A percentile compares a stretch with the other conserved stretches of the same genome.
These are phyloP conservation scores for Circinella minor DNA, from an alignment of 371 early-diverging fungal genomes.

Conservation along the genomic window DNA sequence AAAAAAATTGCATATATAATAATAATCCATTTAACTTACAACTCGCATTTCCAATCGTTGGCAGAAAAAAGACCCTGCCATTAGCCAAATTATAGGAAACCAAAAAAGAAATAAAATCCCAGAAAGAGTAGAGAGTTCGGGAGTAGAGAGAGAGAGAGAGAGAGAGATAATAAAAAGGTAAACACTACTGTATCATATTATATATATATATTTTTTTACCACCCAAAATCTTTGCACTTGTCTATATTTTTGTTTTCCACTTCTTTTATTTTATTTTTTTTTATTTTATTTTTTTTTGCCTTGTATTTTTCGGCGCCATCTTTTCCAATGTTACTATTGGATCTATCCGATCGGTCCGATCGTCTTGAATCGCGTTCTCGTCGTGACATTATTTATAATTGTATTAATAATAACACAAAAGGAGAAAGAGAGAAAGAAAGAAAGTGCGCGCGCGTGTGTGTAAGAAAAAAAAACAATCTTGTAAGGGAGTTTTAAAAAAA, in stretches of 20 bases:
- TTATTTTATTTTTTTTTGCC: constrained; percentile 13
- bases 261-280: neutral
- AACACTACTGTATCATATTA: constrained; percentile 6
- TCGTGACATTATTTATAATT: constrained; percentile 16
- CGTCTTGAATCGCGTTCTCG: constrained; percentile 14
- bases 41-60: constrained; percentile 38
- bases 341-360: constrained; percentile 9
- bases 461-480: too few species aligned
- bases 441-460: too few species aligned
- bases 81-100: neutral
- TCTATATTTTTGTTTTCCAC: neutral
- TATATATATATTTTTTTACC: neutral
- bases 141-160: constrained; percentile 4
- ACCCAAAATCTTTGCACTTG: too few species aligned
- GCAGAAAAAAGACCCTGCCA: constrained; percentile 36
- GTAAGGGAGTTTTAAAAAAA: too few species aligned
- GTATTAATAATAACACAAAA: too few species aligned
- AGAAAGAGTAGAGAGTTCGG: neutral
- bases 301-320: constrained; percentile 28
- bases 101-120: too few species aligned
- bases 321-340: constrained; percentile 17
- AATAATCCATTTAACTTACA: constrained; percentile 17
- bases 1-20: too few species aligned
- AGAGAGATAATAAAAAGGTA: constrained; percentile 15
- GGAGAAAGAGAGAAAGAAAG: too few species aligned